Base-by-base conservation (phyloP, 2,329 filamentous ascomycete species). In the Cladophialophora carrionii region DNA sequence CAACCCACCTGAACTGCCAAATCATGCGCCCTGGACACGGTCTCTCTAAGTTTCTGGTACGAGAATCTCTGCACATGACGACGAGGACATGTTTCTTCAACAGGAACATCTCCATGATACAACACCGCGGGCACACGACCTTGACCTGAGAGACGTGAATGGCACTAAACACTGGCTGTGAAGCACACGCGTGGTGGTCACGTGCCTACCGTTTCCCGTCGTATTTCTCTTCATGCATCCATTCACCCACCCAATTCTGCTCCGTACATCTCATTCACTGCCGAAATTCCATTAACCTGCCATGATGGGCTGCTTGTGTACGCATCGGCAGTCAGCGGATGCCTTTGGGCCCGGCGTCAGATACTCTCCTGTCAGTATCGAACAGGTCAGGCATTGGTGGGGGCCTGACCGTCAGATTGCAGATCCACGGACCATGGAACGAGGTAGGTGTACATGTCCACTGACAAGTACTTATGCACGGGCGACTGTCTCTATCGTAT, bases 351-450 rank as follows among this genome's bases (percentile, higher is more conserved):
- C 24, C 22, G 8, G 8, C 8, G 20, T 29, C 9, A 14, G 26
- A 51, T 51, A 51, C 3, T 3, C 20, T 26, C 12, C 22, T 17
- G 48, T 51, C 24, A 20, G 24, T 51, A 24, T 20, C 20, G 22
- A 26, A 51, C 20, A 10, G 48, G 24, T 51, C 22, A 26, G 14
- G 22, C 22, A 12, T 26, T 1, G 22, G 48, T 51, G 48, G 48
- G 24, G 20, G 48, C 48, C 48, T 51, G 48, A 51, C 48, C 10
- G 48, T 51, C 22, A 51, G 48, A 51, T 9, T 51, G 48, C 48
- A 26, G 48, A 51, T 51, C 48, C 20, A 20, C 48, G 48, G 22
- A 22, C 24, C 17, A 26, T 51, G 37, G 6, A n/a, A 43, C 37
- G 5, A 43, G 17, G 26, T 29, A 29, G 3, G 6, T 43, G 3